A percentile compares a stretch with the other conserved stretches of the same genome.
Conservation (phyloP, 106 monocot genomes). For the Acorus gramineus region DNA sequence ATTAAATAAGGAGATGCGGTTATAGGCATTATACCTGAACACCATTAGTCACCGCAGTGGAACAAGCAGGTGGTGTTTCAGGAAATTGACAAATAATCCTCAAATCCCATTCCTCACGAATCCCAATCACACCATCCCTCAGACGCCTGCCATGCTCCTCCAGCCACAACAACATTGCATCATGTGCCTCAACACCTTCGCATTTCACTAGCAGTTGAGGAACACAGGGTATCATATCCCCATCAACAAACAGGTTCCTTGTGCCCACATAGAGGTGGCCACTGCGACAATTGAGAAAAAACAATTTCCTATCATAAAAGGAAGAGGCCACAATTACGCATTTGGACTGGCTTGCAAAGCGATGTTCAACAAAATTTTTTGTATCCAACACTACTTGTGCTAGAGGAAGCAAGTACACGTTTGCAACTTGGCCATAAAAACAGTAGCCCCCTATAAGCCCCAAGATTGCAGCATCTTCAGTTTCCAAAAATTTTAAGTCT, state of each 20-base stretch:
- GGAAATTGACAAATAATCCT: conserved; percentile 62
- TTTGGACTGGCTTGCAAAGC: conserved; percentile 17
- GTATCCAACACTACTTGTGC: conserved; percentile 31
- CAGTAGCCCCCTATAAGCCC: conserved; percentile 85
- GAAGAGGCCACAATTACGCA: conserved; percentile 52
- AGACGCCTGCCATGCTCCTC: conserved; percentile 76
- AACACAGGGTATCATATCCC: conserved; percentile 81
- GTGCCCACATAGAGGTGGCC: conserved; percentile 84
- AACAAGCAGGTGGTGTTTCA: conserved; percentile 52
- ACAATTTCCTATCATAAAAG: conserved; percentile 31
- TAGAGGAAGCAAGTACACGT: conserved; percentile 65
- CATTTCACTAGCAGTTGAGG: conserved; percentile 32
- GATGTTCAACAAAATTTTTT: conserved; percentile 8
- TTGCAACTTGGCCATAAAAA: conserved; percentile 54
- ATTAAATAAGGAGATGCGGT: neutral
- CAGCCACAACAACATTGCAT: conserved; percentile 77
- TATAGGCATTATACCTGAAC: conserved; percentile 53
- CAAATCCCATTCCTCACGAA: conserved; percentile 16
- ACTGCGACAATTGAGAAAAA: conserved; percentile 52
- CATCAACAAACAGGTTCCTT: conserved; percentile 19
- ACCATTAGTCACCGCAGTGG: conserved; percentile 75
- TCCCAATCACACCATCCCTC: conserved; percentile 45
- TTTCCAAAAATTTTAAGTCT: conserved; percentile 16
- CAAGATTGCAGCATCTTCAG: conserved; percentile 11
- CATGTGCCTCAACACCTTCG: conserved; percentile 22